Conservation (phyloP, 2,329 filamentous ascomycete species). For the Delphinella strobiligena region DNA sequence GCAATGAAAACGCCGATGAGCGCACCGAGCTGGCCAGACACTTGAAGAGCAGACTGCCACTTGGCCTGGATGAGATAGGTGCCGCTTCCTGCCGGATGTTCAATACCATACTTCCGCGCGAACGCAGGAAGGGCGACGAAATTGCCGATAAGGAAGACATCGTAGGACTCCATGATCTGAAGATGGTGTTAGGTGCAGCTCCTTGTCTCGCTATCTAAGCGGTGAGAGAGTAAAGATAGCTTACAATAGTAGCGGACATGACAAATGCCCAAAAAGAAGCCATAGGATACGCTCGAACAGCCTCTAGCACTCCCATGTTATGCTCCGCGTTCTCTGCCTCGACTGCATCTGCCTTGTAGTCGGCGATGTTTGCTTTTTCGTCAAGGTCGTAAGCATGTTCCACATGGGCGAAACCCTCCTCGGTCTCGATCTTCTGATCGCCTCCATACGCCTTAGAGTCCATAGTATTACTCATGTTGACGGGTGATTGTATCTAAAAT, state of each 20-base stretch:
- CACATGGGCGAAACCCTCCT: neutral
- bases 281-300: conserved; percentile 40
- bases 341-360: conserved; percentile 42
- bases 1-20: conserved; percentile 48
- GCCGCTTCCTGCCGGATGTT: conserved; percentile 11
- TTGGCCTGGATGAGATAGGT: conserved; percentile 34
- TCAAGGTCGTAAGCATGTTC: neutral
- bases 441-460: too few relatives aligned
- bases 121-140: conserved; percentile 44
- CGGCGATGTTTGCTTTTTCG: conserved; percentile 10
- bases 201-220: conserved; percentile 5
- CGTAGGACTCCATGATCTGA: conserved; percentile 54
- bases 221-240: conserved; percentile 13
- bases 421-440: neutral
- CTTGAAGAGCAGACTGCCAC: conserved; percentile 49
- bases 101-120: conserved; percentile 34
- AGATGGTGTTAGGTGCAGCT: conserved; percentile 16
- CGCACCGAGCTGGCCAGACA: conserved; percentile 45
- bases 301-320: conserved; percentile 36
- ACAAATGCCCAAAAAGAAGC: conserved; percentile 44
- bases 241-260: conserved; percentile 45
- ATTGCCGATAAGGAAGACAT: conserved; percentile 48
- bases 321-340: conserved; percentile 45
- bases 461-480: too few relatives aligned
- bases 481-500: too few relatives aligned